A percentile compares a stretch with the other conserved stretches of the same genome.
These are phyloP conservation scores for Pseudogymnoascus destructans DNA, from an alignment of 2,329 filamentous ascomycete species.

Conservation along the genomic window DNA sequence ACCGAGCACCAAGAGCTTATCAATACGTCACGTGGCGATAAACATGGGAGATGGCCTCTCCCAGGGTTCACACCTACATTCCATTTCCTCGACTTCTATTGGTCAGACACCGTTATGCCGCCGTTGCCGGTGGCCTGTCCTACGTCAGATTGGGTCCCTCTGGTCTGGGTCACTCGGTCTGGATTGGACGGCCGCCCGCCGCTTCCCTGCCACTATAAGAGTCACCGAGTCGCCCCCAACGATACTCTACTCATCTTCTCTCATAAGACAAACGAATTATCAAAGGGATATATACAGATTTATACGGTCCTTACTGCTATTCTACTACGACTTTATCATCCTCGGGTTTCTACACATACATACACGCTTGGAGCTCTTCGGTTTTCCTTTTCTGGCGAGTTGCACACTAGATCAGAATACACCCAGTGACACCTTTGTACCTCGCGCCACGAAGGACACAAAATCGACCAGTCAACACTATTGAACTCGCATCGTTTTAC, in stretches of 20 bases:
- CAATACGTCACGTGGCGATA: background rate
- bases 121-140: background rate
- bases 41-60: background rate
- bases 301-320: background rate
- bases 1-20: background rate
- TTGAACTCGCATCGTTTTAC: background rate
- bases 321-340: background rate
- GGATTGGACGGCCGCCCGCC: background rate
- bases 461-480: background rate
- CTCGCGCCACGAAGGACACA: background rate
- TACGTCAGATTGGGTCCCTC: background rate
- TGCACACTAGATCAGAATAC: background rate
- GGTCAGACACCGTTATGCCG: background rate
- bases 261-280: background rate
- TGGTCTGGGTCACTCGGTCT: background rate
- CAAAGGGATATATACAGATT: background rate
- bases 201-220: background rate
- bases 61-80: background rate
- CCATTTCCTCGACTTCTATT: background rate
- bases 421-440: conserved; percentile 2
- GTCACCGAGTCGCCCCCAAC: conserved; percentile 3
- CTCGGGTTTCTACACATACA: background rate
- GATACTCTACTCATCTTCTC: background rate
- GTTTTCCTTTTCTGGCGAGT: conserved; percentile 3
- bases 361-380: background rate